A percentile compares a stretch with the other conserved stretches of the same genome.
Conservation (phyloP, 345 rosid species). For the Raphanus raphanistrum region DNA sequence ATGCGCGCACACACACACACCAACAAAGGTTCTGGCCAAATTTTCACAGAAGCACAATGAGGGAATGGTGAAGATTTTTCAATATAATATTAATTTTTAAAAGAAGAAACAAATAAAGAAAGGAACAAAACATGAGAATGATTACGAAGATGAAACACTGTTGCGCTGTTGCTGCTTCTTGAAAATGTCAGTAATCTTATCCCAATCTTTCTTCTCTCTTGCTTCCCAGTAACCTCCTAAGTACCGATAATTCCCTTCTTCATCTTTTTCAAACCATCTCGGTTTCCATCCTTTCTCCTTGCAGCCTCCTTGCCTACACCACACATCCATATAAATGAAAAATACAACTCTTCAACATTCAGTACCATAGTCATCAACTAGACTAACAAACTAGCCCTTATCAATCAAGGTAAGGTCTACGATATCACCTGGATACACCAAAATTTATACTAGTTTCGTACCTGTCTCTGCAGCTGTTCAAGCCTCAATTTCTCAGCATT, state of each 20-base stretch:
- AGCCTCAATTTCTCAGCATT: conserved; percentile 94
- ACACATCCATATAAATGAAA: neutral
- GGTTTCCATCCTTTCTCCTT: conserved; percentile 99
- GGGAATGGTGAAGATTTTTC: conserved; percentile 38
- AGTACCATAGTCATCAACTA: conserved; percentile 2
- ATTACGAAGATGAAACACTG: conserved; percentile 36
- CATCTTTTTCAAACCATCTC: conserved; percentile 83
- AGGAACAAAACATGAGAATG: conserved; percentile 11
- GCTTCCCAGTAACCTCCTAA: conserved; percentile 95
- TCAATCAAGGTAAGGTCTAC: neutral
- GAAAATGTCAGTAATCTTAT: conserved; percentile 69
- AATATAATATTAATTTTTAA: neutral
- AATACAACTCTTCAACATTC: neutral
- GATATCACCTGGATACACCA: neutral
- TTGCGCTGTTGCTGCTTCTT: conserved; percentile 50
- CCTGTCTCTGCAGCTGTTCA: conserved; percentile 98
- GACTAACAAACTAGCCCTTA: neutral
- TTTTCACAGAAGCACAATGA: conserved; percentile 35
- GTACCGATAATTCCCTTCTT: conserved; percentile 84
- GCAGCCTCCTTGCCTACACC: conserved; percentile 87
- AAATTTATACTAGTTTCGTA: conserved; percentile 22
- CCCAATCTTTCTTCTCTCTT: conserved; percentile 72
- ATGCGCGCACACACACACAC: conserved; percentile 28
- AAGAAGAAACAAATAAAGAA: neutral
- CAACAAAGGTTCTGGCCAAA: conserved; percentile 37